These are phyloP conservation scores for Candida pseudocylindracea DNA, from an alignment of 1,139 yeast species.

Conservation along the genomic window DNA sequence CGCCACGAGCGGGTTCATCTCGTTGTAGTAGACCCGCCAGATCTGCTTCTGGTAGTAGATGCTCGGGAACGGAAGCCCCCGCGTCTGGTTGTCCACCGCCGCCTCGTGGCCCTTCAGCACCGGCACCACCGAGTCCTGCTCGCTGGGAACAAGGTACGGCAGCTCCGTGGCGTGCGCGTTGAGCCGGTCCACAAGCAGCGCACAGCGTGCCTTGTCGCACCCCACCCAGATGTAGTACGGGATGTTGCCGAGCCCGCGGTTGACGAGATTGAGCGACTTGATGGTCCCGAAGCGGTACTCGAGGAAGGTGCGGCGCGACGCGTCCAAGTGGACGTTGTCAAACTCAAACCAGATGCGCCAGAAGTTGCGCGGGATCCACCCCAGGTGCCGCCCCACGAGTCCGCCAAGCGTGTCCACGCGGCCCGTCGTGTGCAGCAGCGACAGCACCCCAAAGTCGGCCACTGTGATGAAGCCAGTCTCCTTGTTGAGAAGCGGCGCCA, in stretches of 20 bases:
- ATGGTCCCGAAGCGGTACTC: constrained; percentile 67
- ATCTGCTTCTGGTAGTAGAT: constrained; percentile 54
- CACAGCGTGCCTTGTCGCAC: constrained; percentile 43
- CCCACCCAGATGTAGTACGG: constrained; percentile 77
- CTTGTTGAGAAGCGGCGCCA: constrained; percentile 25
- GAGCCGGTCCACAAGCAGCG: constrained; percentile 36
- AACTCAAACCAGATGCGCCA: constrained; percentile 84
- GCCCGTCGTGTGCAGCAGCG: constrained; percentile 41
- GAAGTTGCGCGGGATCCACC: constrained; percentile 58
- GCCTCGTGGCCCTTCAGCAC: constrained; percentile 59
- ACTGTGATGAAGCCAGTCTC: constrained; percentile 38
- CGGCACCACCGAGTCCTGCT: constrained; percentile 6
- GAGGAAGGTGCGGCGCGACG: constrained; percentile 61
- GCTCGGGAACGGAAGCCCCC: constrained; percentile 58
- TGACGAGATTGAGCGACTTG: constrained; percentile 47
- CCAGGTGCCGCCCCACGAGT: constrained; percentile 41
- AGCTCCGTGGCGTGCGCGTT: constrained; percentile 62
- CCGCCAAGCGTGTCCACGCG: constrained; percentile 61
- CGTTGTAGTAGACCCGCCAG: constrained; percentile 69
- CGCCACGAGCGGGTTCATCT: constrained; percentile 37
- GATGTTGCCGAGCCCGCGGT: constrained; percentile 41
- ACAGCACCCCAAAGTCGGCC: constrained; percentile 66
- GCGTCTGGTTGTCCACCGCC: constrained; percentile 35
- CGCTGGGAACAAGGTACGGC: constrained; percentile 47
- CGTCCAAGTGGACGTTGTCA: constrained; percentile 59